Evolutionary conservation across 2,329 filamentous ascomycete genomes (phyloP).

Genomic region (Alternaria rosae): DNA sequence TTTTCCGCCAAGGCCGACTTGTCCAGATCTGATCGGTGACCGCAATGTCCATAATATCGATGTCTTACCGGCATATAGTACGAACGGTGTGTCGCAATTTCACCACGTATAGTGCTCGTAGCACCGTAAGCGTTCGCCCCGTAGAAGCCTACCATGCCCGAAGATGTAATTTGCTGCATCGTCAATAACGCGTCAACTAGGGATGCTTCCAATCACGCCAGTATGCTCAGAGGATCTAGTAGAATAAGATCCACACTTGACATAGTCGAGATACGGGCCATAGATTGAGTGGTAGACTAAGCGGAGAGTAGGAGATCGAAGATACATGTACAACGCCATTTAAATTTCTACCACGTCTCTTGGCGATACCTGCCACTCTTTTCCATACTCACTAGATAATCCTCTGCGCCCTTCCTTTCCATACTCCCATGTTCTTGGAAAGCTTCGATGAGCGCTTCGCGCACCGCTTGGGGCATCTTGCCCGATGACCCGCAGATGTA

Average conservation of each 20-base stretch:
- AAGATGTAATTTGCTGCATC: background rate
- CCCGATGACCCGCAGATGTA: constrained; percentile 70
- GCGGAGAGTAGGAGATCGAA: background rate
- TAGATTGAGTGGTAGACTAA: background rate
- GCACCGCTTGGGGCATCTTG: constrained; percentile 74
- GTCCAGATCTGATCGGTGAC: background rate
- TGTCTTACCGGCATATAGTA: background rate
- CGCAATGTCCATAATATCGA: background rate
- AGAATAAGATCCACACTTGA: background rate
- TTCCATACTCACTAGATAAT: constrained; percentile 65
- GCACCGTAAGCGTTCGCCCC: background rate
- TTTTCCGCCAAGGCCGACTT: background rate
- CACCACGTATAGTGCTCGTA: background rate
- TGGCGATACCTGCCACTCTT: constrained; percentile 69
- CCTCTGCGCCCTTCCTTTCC: constrained; percentile 61
- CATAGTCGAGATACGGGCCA: background rate
- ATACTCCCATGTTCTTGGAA: constrained; percentile 56
- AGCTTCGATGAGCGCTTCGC: constrained; percentile 70
- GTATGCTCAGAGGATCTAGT: background rate
- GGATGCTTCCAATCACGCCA: background rate
- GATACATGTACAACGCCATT: too few species aligned
- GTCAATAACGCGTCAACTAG: background rate
- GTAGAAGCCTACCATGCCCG: background rate
- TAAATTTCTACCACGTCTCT: constrained; percentile 68
- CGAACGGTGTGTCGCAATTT: background rate